Evolutionary conservation across 768 basidiomycete species (phyloP).

Genomic region (Mrakia hoshinonis): DNA sequence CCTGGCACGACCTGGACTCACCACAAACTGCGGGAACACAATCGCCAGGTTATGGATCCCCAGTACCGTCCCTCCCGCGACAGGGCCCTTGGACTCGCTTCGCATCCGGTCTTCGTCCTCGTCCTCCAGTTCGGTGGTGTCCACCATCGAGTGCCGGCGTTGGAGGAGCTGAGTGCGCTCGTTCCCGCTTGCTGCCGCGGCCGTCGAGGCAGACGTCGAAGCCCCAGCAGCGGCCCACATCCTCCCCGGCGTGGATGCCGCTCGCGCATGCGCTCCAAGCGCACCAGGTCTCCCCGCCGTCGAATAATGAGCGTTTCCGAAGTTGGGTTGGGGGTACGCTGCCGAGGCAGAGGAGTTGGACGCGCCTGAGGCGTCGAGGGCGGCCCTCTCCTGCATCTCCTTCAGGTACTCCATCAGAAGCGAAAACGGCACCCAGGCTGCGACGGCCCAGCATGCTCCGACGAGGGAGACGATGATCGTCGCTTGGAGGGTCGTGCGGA

Average conservation of each 20-base stretch:
- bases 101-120: slow-evolving; percentile 34
- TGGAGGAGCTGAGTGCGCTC: slow-evolving; percentile 40
- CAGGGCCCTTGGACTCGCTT: slow-evolving; percentile 40
- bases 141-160: slow-evolving; percentile 41
- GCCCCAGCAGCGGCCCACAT: slow-evolving; percentile 35
- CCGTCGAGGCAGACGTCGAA: slow-evolving; percentile 29
- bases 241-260: slow-evolving; percentile 20
- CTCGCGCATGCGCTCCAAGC: slow-evolving; percentile 12
- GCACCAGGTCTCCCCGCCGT: slow-evolving; percentile 45
- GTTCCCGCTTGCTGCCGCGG: slow-evolving; percentile 26
- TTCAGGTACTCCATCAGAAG: slow-evolving; percentile 94
- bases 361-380: slow-evolving; percentile 11
- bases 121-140: slow-evolving; percentile 42
- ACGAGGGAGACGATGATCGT: slow-evolving; percentile 72
- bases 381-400: slow-evolving; percentile 49
- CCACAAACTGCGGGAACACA: slow-evolving; percentile 87
- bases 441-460: slow-evolving; percentile 92
- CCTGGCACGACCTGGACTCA: not conserved
- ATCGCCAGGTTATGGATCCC: slow-evolving; percentile 94
- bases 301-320: no score
- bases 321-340: slow-evolving; percentile 44
- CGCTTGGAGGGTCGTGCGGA: slow-evolving; percentile 70
- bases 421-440: slow-evolving; percentile 60
- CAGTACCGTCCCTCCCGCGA: slow-evolving; percentile 81
- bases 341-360: slow-evolving; percentile 5